These are phyloP conservation scores for Iberis pinnata DNA, from an alignment of 345 rosid species.

Conservation along the genomic window DNA sequence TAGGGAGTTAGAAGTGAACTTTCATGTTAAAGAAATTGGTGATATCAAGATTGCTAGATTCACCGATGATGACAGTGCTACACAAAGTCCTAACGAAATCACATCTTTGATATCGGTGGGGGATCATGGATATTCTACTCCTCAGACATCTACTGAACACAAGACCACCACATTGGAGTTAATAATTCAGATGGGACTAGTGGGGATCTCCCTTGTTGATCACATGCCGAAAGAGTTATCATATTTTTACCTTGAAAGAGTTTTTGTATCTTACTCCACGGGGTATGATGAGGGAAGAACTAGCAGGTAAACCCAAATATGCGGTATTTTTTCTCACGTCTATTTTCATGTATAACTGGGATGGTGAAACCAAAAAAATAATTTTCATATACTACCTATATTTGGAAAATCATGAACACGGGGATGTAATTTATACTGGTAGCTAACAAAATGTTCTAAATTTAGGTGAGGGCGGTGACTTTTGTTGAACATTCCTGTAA, in stretches of 20 bases:
- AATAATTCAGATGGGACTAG: conserved; percentile 77
- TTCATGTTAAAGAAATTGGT: conserved; percentile 61
- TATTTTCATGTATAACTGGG: conserved; percentile 3
- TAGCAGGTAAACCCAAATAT: conserved; percentile 54
- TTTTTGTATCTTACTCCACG: conserved; percentile 74
- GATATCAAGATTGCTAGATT: conserved; percentile 66
- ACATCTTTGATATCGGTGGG: conserved; percentile 36
- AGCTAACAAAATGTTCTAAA: conserved; percentile 11
- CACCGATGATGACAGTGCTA: conserved; percentile 35
- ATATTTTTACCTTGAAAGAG: conserved; percentile 69
- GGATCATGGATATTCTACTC: conserved; percentile 37
- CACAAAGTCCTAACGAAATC: conserved; percentile 37
- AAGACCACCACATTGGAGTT: conserved; percentile 55
- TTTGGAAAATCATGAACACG: no score
- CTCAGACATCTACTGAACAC: conserved; percentile 35
- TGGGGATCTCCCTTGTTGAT: conserved; percentile 83
- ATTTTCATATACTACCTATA: no score
- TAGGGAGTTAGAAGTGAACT: conserved; percentile 46
- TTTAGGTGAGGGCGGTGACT: conserved; percentile 1
- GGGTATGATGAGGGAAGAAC: conserved; percentile 89
- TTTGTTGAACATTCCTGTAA: conserved; percentile 4
- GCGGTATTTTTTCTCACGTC: conserved; percentile 1
- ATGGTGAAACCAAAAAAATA: conserved; percentile 16
- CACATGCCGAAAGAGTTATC: conserved; percentile 80
- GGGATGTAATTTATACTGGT: no score